These are phyloP conservation scores for Rehmannia glutinosa DNA, from an alignment of 257 asterid genomes.

Conservation along the genomic window DNA sequence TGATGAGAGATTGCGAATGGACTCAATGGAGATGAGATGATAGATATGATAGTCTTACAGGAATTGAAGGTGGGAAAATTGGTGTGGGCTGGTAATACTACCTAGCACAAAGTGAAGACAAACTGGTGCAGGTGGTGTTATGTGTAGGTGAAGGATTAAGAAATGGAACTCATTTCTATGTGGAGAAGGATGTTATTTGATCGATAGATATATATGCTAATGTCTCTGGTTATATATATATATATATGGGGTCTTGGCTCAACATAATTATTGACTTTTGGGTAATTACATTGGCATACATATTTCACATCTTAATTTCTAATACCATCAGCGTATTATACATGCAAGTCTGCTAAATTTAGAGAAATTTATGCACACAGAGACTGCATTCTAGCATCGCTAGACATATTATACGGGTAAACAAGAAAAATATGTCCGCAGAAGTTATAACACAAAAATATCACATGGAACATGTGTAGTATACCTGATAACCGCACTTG, in stretches of 20 bases:
- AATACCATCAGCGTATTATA: neutral
- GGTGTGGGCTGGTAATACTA: neutral
- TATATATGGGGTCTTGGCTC: neutral
- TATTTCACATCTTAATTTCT: neutral
- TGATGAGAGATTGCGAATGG: neutral
- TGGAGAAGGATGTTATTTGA: neutral
- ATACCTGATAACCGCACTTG: conserved; percentile 97
- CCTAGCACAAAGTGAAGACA: neutral
- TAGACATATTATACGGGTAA: neutral
- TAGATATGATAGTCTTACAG: neutral
- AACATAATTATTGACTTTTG: neutral
- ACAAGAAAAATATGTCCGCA: neutral
- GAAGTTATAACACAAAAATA: neutral
- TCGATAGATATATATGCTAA: neutral
- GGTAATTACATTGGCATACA: neutral
- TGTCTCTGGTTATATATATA: neutral
- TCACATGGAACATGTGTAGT: neutral
- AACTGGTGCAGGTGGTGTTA: neutral
- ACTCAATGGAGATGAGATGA: neutral
- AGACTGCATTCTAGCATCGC: neutral
- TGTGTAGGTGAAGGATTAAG: neutral
- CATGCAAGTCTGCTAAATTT: too few species aligned
- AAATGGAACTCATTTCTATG: neutral
- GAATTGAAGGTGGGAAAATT: neutral
- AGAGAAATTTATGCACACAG: too few species aligned